These are phyloP conservation scores for Aspergillus fijiensis DNA, from an alignment of 2,329 filamentous ascomycete species.

Conservation along the genomic window DNA sequence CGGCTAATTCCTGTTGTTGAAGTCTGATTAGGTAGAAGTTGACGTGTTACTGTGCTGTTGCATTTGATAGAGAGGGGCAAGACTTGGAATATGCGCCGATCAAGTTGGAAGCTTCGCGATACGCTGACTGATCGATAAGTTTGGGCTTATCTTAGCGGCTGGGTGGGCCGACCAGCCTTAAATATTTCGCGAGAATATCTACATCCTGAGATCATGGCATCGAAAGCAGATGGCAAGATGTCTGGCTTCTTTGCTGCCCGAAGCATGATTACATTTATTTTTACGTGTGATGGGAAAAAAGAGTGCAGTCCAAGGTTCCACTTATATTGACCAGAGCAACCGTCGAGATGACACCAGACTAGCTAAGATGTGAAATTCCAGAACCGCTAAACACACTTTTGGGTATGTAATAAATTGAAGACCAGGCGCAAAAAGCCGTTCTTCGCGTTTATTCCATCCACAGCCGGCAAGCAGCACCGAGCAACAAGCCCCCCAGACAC, in stretches of 20 bases:
- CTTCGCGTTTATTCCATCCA: slow-evolving; percentile 54
- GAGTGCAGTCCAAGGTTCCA: slow-evolving; percentile 20
- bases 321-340: slow-evolving; percentile 22
- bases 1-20: too few relatives aligned
- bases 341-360: slow-evolving; percentile 26
- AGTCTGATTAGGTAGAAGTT: too few relatives aligned
- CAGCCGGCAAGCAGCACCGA: slow-evolving; percentile 38
- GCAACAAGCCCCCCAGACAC: slow-evolving; percentile 19
- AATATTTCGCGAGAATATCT: too few relatives aligned
- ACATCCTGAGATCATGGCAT: too few relatives aligned
- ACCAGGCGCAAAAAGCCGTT: slow-evolving; percentile 54
- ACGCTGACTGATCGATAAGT: background rate
- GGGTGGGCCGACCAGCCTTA: background rate
- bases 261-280: too few relatives aligned
- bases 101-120: background rate
- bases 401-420: slow-evolving; percentile 47
- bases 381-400: slow-evolving; percentile 31
- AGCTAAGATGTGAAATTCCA: slow-evolving; percentile 17
- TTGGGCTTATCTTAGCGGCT: background rate
- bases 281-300: background rate
- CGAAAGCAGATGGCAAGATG: too few relatives aligned
- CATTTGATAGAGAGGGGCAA: too few relatives aligned
- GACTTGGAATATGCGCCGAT: too few relatives aligned
- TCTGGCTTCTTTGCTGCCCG: too few relatives aligned
- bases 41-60: too few relatives aligned